phyloP scores from a whole-genome alignment of 2,329 filamentous ascomycete species.

The Mariannaea elegans region DNA sequence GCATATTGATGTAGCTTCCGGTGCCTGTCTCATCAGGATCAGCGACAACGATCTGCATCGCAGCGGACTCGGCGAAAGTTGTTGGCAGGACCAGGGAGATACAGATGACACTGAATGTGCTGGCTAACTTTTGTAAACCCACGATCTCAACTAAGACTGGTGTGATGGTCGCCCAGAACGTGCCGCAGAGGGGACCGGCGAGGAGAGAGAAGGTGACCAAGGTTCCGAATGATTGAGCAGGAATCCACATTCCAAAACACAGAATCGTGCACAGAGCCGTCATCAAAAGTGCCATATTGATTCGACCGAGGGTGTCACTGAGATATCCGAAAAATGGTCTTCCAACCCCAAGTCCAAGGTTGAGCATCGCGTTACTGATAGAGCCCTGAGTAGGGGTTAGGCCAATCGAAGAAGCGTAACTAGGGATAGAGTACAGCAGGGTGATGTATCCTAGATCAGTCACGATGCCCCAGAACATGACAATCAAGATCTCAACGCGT shows the following conservation, averaged over 20 bases:
- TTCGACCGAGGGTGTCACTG: slow-evolving; percentile 16
- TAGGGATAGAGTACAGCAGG: slow-evolving; percentile 16
- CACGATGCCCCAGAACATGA: slow-evolving; percentile 14
- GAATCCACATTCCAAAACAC: slow-evolving; percentile 19
- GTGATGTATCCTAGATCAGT: slow-evolving; percentile 15
- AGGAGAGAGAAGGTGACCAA: slow-evolving; percentile 10
- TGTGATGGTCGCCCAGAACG: slow-evolving; percentile 53
- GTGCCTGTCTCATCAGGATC: slow-evolving; percentile 49
- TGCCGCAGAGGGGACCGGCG: slow-evolving; percentile 11
- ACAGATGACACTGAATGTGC: slow-evolving; percentile 67
- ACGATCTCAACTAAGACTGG: slow-evolving; percentile 70
- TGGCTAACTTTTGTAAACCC: slow-evolving; percentile 64
- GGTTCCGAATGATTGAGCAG: neutral
- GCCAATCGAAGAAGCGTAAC: slow-evolving; percentile 12
- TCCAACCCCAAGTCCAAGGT: slow-evolving; percentile 8
- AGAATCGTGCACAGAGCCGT: slow-evolving; percentile 6
- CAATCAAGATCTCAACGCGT: slow-evolving; percentile 10
- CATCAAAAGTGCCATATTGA: slow-evolving; percentile 13
- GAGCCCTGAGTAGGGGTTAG: slow-evolving; percentile 15
- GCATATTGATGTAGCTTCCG: slow-evolving; percentile 61
- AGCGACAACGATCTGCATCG: slow-evolving; percentile 58
- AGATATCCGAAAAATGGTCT: slow-evolving; percentile 16
- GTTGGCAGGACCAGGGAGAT: slow-evolving; percentile 63
- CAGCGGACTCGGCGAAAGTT: slow-evolving; percentile 61
- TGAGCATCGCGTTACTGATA: slow-evolving; percentile 11